Evolutionary conservation across 306 rosid genomes (phyloP), one percentile per base, ranked within the genome.

Genomic region (Ziziphus jujuba): DNA sequence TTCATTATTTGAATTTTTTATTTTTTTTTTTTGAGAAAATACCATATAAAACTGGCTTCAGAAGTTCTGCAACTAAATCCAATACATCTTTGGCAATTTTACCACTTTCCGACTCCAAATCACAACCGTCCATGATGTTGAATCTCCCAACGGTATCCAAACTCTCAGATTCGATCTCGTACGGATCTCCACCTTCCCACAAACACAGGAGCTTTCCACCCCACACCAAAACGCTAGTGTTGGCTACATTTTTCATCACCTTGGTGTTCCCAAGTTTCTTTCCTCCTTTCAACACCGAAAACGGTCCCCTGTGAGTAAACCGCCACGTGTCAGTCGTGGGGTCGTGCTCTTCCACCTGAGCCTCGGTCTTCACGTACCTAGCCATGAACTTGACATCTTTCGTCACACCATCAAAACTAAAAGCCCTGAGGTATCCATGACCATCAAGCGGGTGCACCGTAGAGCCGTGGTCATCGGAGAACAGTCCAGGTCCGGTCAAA

Each of bases 231-330:
- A 92, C 98, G 35, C 98, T 90, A 6, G 98, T 92, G 11, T 92
- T 92, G 5, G 98, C 98, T 66, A 92, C 98, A 71, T 92, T 92
- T 76, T 92, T 92, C 98, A 92, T 92, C 36, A 92, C 98, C 91
- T 92, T 92, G 2, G 90, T 87, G 55, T 92, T 92, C 58, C 98
- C 98, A 69, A 92, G 75, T 31, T 71, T 92, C 62, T 48, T 73
- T 65, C 98, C 98, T 15, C 93, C 95, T 63, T 86, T 86, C 84
- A 92, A 56, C 56, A 92, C 96, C 1, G 98, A 92, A 70, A 92
- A 92, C 13, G 98, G 98, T 0, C 98, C 97, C 44, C 98, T 72
- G 31, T 92, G 83, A 0, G 93, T 87, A 70, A 92, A 92, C 63
- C 69, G 79, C 98, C 97, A 89, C 59, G 75, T 83, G 59, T 71